Evolutionary conservation across 345 rosid genomes (phyloP).

Genomic region (Eucalyptus regnans): DNA sequence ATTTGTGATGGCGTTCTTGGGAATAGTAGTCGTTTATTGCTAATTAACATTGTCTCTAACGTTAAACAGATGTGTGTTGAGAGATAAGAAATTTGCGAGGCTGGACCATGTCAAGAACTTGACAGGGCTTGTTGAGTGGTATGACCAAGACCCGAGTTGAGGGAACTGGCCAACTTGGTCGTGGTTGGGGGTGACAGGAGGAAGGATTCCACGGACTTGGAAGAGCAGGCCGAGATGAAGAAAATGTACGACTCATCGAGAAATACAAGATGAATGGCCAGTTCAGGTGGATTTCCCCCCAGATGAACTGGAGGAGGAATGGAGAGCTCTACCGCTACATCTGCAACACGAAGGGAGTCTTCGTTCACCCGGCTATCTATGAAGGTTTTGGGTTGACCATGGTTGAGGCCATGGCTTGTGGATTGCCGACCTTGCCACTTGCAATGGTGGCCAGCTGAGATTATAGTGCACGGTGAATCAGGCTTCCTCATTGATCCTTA

Average conservation of each 20-base stretch:
- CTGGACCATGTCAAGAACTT: slow-evolving; percentile 83
- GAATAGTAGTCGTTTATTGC: rapidly evolving
- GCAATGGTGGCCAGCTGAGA: slow-evolving; percentile 94
- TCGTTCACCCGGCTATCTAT: slow-evolving; percentile 77
- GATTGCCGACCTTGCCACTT: slow-evolving; percentile 74
- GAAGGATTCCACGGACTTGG: slow-evolving; percentile 68
- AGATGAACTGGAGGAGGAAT: slow-evolving; percentile 62
- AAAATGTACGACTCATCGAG: slow-evolving; percentile 55
- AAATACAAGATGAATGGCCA: slow-evolving; percentile 55
- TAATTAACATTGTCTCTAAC: too few species aligned
- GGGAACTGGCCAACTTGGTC: slow-evolving; percentile 69
- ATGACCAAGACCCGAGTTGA: slow-evolving; percentile 56
- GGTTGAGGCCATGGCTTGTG: slow-evolving; percentile 84
- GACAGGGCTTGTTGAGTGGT: slow-evolving; percentile 89
- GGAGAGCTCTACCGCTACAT: slow-evolving; percentile 74
- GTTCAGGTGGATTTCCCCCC: slow-evolving; percentile 76
- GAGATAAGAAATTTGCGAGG: slow-evolving; percentile 75
- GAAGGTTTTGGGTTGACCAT: slow-evolving; percentile 79
- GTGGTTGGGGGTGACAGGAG: slow-evolving; percentile 87
- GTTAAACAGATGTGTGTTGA: slow-evolving; percentile 48
- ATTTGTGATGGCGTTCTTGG: rapidly evolving
- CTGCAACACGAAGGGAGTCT: slow-evolving; percentile 51
- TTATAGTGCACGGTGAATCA: slow-evolving; percentile 61
- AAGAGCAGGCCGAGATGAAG: slow-evolving; percentile 86
- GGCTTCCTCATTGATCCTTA: slow-evolving; percentile 86